Evolutionary conservation across 179 eudicot species (phyloP).

Genomic region (Dionaea muscipula): DNA sequence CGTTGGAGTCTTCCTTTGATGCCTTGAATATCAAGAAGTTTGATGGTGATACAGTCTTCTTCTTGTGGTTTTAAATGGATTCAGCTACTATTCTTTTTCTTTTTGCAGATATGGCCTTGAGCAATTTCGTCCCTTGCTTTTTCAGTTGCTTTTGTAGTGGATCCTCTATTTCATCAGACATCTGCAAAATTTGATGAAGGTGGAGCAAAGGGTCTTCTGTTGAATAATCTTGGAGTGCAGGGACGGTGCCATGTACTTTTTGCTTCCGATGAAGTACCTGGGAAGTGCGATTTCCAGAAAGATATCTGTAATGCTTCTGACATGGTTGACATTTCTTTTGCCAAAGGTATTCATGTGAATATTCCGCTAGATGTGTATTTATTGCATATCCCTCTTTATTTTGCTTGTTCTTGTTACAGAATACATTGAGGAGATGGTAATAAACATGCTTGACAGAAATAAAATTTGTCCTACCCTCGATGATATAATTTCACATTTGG

Average conservation of each 20-base stretch:
- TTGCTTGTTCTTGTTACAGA: conserved; percentile 26
- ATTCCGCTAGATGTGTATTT: too few relatives aligned
- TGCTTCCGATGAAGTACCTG: conserved; percentile 90
- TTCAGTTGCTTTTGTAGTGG: conserved; percentile 81
- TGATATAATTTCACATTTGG: conserved; percentile 51
- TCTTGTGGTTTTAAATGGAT: neutral
- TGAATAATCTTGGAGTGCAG: conserved; percentile 85
- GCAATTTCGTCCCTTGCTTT: neutral
- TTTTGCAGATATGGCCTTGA: too few relatives aligned
- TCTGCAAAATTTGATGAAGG: conserved; percentile 98
- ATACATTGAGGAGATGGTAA: conserved; percentile 57
- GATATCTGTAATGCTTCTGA: too few relatives aligned
- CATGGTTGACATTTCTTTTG: conserved; percentile 71
- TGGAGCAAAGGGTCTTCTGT: conserved; percentile 87
- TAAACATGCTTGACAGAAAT: conserved; percentile 28
- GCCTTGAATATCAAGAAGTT: conserved; percentile 83
- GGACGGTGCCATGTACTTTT: conserved; percentile 75
- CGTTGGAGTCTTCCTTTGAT: conserved; percentile 84
- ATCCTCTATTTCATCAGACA: conserved; percentile 95
- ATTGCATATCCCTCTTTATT: too few relatives aligned
- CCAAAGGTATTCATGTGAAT: too few relatives aligned
- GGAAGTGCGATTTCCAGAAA: conserved; percentile 35
- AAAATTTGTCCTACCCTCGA: conserved; percentile 66
- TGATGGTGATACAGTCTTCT: conserved; percentile 43
- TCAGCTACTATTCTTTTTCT: too few relatives aligned